Percentiles rank a stretch among this genome's conserved stretches.
Evolutionary conservation across 257 asterid genomes (phyloP).

Genomic region (Lycium barbarum): DNA sequence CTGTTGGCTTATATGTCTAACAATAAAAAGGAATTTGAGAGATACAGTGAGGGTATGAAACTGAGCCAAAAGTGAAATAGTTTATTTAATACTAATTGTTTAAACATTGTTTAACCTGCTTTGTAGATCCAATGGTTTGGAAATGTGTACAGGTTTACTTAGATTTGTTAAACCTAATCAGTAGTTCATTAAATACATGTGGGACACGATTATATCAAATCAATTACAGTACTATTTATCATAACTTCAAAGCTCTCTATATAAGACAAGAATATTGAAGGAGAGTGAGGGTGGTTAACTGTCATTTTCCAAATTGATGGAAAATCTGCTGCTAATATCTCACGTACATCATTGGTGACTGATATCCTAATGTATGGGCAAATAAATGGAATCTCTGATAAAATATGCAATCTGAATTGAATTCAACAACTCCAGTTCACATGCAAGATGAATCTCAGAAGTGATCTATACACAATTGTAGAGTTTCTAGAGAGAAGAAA

Average conservation of each 20-base stretch:
- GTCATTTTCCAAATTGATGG: not conserved
- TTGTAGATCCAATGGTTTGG: not conserved
- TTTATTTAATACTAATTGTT: not conserved
- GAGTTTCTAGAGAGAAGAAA: too few species aligned
- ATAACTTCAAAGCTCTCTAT: not conserved
- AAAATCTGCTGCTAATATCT: not conserved
- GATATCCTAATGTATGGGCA: not conserved
- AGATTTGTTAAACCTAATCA: not conserved
- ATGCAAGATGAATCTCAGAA: too few species aligned
- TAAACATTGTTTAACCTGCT: not conserved
- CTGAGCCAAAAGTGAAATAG: not conserved
- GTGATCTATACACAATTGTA: too few species aligned
- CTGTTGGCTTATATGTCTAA: not conserved
- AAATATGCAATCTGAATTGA: too few species aligned
- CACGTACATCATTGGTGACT: not conserved
- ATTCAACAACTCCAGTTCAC: too few species aligned
- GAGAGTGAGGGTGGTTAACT: not conserved
- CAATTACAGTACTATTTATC: not conserved
- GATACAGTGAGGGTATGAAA: not conserved
- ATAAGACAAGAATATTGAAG: not conserved
- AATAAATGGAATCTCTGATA: not conserved
- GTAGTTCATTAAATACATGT: not conserved
- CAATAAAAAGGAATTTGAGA: not conserved
- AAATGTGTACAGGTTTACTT: not conserved
- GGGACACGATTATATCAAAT: not conserved